A percentile compares a stretch with the other conserved stretches of the same genome.
These are phyloP conservation scores for Corylus americana DNA, from an alignment of 306 rosid genomes.

Conservation along the genomic window DNA sequence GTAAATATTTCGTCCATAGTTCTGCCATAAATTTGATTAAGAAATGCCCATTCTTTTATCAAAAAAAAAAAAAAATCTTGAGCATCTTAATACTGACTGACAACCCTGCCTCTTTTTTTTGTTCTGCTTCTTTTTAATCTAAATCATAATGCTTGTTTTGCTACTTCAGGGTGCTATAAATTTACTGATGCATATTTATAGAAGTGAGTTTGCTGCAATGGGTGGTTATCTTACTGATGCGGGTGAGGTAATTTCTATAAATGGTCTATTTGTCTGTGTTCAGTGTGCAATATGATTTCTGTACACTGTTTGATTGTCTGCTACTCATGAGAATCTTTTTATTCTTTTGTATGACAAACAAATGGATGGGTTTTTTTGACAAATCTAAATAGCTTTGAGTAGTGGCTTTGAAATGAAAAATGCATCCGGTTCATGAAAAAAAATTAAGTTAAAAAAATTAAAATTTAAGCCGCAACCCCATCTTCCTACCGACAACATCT, in stretches of 20 bases:
- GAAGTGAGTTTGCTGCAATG: slow-evolving; percentile 81
- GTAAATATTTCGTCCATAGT: background rate
- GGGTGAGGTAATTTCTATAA: slow-evolving; percentile 78
- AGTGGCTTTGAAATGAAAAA: background rate
- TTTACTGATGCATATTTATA: slow-evolving; percentile 88
- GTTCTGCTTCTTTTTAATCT: slow-evolving; percentile 18
- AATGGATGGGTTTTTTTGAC: background rate
- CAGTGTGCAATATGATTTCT: background rate
- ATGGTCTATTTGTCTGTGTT: slow-evolving; percentile 13
- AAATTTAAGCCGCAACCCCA: no score
- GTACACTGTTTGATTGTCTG: background rate
- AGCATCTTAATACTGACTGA: background rate
- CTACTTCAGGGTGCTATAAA: slow-evolving; percentile 87
- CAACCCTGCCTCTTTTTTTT: background rate
- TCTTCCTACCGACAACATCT: no score
- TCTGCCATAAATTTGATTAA: background rate
- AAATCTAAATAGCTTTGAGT: background rate
- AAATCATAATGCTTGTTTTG: slow-evolving; percentile 28
- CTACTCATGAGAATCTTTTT: background rate
- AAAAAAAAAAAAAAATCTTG: background rate
- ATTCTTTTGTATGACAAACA: no score
- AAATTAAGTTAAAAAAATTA: background rate
- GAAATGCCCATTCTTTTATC: background rate
- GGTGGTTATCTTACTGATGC: slow-evolving; percentile 98
- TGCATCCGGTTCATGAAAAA: background rate